phyloP scores from a whole-genome alignment of 352 stramenopile species.

The Pythium dissimile region DNA sequence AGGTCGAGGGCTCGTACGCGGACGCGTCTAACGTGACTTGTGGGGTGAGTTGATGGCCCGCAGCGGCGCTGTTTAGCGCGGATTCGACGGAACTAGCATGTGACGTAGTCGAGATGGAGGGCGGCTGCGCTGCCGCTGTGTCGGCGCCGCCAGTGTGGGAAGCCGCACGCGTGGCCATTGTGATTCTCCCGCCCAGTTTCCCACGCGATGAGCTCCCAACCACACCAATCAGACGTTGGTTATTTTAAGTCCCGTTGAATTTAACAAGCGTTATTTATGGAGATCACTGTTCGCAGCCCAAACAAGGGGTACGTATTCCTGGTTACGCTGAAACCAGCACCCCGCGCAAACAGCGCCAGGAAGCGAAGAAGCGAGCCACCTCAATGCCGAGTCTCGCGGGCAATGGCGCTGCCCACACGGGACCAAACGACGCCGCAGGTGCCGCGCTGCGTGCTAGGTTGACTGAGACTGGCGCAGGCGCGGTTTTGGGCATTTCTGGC shows the following conservation, averaged over 20 bases:
- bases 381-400: conserved; percentile 1
- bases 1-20: conserved; percentile 7
- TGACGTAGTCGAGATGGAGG: neutral
- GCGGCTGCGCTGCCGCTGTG: neutral
- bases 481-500: neutral
- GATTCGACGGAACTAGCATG: neutral
- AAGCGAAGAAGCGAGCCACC: neutral
- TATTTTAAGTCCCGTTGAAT: too few species aligned
- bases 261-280: neutral
- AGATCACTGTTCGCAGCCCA: too few species aligned
- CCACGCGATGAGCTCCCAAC: neutral
- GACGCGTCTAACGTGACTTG: conserved; percentile 10
- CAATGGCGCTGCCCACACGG: conserved; percentile 1
- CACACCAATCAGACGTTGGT: conserved; percentile 8
- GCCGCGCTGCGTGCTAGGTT: neutral
- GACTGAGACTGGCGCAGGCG: conserved; percentile 1
- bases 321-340: too few species aligned
- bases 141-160: conserved; percentile 4
- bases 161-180: conserved; percentile 10
- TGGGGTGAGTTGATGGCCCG: neutral
- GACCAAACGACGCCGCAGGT: neutral
- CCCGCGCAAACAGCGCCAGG: neutral
- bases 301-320: too few species aligned
- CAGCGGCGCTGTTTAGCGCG: neutral
- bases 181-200: neutral